Evolutionary conservation across 306 rosid genomes (phyloP).

Genomic region (Styphnolobium japonicum): DNA sequence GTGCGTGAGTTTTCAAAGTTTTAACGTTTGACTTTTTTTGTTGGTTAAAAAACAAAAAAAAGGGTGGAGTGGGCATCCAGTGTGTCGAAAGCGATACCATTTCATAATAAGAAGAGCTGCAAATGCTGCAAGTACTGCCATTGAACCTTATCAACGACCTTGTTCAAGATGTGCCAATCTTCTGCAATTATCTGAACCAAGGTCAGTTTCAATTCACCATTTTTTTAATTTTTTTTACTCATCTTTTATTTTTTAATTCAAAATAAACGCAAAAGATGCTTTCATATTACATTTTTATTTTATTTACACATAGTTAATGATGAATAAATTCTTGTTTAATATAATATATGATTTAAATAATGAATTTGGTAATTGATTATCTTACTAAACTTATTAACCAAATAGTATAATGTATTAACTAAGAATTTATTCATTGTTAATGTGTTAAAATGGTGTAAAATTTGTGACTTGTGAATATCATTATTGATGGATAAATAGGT

Average conservation of each 20-base stretch:
- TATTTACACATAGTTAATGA: no score
- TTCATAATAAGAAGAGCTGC: conserved; percentile 42
- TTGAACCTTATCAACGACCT: conserved; percentile 33
- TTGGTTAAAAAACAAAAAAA: background rate
- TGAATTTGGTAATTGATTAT: no score
- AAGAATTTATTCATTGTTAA: no score
- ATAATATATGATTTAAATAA: no score
- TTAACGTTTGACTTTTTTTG: conserved; percentile 15
- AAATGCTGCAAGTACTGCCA: conserved; percentile 27
- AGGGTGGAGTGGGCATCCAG: conserved; percentile 53
- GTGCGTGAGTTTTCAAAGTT: background rate
- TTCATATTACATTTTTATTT: no score
- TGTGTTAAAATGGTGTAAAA: no score
- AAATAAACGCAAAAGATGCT: no score
- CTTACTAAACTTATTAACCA: no score
- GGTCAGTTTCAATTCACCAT: background rate
- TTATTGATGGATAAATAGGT: no score
- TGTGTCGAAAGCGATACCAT: conserved; percentile 45
- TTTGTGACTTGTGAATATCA: no score
- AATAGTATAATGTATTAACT: no score
- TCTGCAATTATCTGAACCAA: conserved; percentile 33
- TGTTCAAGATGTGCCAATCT: conserved; percentile 31
- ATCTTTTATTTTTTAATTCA: background rate
- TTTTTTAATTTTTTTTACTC: background rate
- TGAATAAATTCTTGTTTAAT: no score